Percentiles rank a stretch among this genome's conserved stretches.
phyloP scores from a whole-genome alignment of 2,329 filamentous ascomycete genomes.

The Calonectria pseudoreteaudii region DNA sequence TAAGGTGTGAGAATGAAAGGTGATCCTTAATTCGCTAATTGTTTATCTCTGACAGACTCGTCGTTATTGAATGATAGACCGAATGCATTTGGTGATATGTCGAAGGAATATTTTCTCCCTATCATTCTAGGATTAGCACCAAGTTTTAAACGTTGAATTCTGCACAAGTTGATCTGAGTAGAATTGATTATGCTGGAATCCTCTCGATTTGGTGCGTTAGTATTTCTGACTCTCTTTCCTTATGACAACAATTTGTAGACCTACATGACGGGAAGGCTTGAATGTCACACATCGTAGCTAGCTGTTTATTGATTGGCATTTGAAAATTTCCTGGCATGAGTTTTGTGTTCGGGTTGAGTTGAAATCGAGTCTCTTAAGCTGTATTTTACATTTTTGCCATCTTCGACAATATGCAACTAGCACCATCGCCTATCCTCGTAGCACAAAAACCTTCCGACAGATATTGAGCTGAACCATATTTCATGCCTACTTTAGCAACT shows the following conservation, averaged over 20 bases:
- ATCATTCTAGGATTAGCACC: too few relatives aligned
- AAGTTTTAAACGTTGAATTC: neutral
- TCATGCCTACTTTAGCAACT: conserved; percentile 44
- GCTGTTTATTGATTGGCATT: neutral
- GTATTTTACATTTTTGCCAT: neutral
- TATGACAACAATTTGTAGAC: neutral
- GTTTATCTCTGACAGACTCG: too few relatives aligned
- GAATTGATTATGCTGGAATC: conserved; percentile 15
- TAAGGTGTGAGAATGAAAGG: too few relatives aligned
- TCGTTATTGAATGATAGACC: too few relatives aligned
- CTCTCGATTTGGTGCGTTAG: too few relatives aligned
- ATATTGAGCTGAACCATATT: conserved; percentile 36
- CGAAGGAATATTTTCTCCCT: neutral
- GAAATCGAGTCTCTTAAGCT: neutral
- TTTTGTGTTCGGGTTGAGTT: neutral
- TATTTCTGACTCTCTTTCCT: conserved; percentile 12
- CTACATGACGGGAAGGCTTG: neutral
- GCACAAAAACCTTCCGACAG: neutral
- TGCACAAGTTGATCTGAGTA: neutral
- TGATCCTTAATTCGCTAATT: too few relatives aligned
- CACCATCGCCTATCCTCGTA: too few relatives aligned
- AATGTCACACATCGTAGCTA: neutral
- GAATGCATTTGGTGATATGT: neutral
- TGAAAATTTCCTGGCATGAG: too few relatives aligned
- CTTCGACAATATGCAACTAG: too few relatives aligned